Conservation (phyloP, 371 early-diverging fungal genomes). For the Syncephalastrum monosporum region DNA sequence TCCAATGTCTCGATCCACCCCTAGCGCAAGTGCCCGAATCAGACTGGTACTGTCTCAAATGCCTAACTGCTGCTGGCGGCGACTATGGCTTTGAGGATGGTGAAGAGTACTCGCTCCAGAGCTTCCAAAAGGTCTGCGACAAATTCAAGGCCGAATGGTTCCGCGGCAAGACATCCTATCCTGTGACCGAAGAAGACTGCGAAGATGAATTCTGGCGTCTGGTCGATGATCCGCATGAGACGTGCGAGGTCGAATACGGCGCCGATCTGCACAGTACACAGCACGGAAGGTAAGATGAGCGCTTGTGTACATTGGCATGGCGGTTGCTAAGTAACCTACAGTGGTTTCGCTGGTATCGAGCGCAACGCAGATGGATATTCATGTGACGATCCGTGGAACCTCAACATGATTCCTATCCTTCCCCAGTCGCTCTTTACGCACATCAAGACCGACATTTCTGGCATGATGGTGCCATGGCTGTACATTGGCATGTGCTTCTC, state of each 20-base stretch:
- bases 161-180: slow-evolving; percentile 25
- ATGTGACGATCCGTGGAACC: slow-evolving; percentile 69
- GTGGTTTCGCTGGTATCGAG: slow-evolving; percentile 21
- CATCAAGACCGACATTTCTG: slow-evolving; percentile 87
- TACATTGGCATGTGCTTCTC: slow-evolving; percentile 96
- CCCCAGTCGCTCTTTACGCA: slow-evolving; percentile 83
- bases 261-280: slow-evolving; percentile 91
- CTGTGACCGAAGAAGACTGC: slow-evolving; percentile 75
- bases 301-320: background rate
- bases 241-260: slow-evolving; percentile 94
- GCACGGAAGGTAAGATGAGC: slow-evolving; percentile 74
- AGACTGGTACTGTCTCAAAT: slow-evolving; percentile 90
- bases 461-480: slow-evolving; percentile 97
- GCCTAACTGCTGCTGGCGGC: slow-evolving; percentile 73
- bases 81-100: slow-evolving; percentile 95
- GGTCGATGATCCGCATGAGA: slow-evolving; percentile 82
- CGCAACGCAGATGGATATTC: slow-evolving; percentile 8
- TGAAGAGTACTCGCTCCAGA: slow-evolving; percentile 70
- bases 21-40: slow-evolving; percentile 62
- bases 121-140: slow-evolving; percentile 80
- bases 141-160: slow-evolving; percentile 83
- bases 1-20: slow-evolving; percentile 77
- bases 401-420: slow-evolving; percentile 82
- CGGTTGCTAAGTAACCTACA: slow-evolving; percentile 1
- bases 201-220: slow-evolving; percentile 96